Conservation (phyloP, 2,329 filamentous ascomycete species). For the Shiraia sp. region DNA sequence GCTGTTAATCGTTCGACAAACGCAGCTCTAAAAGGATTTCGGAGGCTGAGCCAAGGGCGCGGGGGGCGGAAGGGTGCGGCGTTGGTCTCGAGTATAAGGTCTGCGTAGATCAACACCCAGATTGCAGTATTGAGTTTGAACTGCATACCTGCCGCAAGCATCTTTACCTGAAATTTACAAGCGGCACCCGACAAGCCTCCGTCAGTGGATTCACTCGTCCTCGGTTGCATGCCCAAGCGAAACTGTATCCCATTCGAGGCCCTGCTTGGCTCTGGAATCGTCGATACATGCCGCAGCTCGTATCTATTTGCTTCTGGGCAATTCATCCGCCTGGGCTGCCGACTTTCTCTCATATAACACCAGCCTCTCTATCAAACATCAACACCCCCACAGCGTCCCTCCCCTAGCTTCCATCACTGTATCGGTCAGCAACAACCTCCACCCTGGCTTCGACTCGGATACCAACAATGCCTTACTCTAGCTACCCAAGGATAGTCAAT, state of each 20-base stretch:
- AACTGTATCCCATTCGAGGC: conserved; percentile 9
- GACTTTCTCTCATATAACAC: background rate
- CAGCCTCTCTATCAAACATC: conserved; percentile 5
- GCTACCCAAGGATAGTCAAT: conserved; percentile 27
- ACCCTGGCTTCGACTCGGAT: no score
- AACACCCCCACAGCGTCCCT: conserved; percentile 7
- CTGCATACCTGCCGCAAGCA: conserved; percentile 24
- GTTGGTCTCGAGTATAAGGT: conserved; percentile 10
- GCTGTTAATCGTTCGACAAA: conserved; percentile 32
- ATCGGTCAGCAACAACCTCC: no score
- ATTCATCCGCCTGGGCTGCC: background rate
- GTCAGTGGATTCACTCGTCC: conserved; percentile 16
- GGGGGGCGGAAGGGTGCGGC: conserved; percentile 18
- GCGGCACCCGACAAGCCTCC: conserved; percentile 21
- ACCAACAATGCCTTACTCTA: conserved; percentile 27
- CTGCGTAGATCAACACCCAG: conserved; percentile 19
- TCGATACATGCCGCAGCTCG: conserved; percentile 24
- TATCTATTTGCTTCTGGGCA: conserved; percentile 11
- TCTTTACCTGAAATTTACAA: conserved; percentile 22
- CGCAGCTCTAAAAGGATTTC: conserved; percentile 7
- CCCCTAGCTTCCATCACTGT: conserved; percentile 5
- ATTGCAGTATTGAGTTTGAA: conserved; percentile 24
- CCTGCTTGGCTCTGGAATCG: conserved; percentile 26
- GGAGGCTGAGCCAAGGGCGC: conserved; percentile 10
- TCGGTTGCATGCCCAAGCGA: conserved; percentile 18